phyloP scores from a whole-genome alignment of 306 rosid genomes.

The Lathyrus tuberosus region DNA sequence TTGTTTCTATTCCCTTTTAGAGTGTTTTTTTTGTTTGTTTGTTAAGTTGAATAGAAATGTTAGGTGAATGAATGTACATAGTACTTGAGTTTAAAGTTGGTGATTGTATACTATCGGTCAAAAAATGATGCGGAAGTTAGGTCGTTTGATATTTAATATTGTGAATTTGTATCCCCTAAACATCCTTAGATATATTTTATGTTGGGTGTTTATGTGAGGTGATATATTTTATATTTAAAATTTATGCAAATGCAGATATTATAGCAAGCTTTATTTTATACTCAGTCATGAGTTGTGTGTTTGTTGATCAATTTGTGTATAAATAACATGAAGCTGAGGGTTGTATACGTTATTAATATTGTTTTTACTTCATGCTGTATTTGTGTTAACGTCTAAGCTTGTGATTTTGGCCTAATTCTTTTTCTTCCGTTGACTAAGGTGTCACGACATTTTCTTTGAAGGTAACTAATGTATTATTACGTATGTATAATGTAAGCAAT shows the following conservation, averaged over 20 bases:
- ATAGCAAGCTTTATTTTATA: not conserved
- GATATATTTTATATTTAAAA: not conserved
- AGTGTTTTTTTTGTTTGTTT: not conserved
- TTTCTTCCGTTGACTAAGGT: not conserved
- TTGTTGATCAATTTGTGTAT: not conserved
- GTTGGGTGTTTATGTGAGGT: not conserved
- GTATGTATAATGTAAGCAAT: too few species aligned
- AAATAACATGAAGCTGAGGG: not conserved
- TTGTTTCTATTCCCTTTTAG: not conserved
- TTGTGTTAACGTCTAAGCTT: not conserved
- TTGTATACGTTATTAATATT: not conserved
- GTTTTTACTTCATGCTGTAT: not conserved
- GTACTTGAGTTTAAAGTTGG: constrained; percentile 5
- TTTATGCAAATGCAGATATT: not conserved
- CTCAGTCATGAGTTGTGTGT: not conserved
- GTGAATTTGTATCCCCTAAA: not conserved
- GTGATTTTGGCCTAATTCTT: not conserved
- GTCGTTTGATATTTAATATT: not conserved
- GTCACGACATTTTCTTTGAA: not conserved
- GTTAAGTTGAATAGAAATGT: not conserved
- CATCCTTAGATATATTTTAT: not conserved
- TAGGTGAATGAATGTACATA: not conserved
- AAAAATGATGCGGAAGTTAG: not conserved
- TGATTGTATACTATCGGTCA: not conserved
- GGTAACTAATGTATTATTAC: not conserved